Conservation (phyloP, 805 yeast genomes). For the Maudiozyma pseudohumilis region DNA sequence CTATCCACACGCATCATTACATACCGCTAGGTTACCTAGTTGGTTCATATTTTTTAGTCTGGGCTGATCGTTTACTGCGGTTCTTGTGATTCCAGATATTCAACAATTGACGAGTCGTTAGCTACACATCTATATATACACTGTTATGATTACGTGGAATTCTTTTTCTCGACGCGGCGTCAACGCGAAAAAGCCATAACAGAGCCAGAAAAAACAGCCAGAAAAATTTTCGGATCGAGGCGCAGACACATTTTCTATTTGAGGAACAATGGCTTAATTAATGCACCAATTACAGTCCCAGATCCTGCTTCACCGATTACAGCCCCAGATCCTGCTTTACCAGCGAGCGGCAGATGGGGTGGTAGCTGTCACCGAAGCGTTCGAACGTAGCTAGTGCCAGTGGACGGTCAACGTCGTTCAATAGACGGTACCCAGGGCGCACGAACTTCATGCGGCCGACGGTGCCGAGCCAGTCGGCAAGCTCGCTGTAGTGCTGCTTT, state of each 20-base stretch:
- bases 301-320: too few species aligned
- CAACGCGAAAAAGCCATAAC: neutral
- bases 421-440: conserved; percentile 68
- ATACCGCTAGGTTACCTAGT: conserved; percentile 9
- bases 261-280: too few species aligned
- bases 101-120: neutral
- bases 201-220: neutral
- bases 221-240: too few species aligned
- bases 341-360: conserved; percentile 75
- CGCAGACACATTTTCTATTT: too few species aligned
- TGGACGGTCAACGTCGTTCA: conserved; percentile 52
- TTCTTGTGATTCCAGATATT: neutral
- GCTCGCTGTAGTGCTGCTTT: conserved; percentile 35
- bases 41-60: conserved; percentile 5
- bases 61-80: too few species aligned
- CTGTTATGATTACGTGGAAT: neutral
- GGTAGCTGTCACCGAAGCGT: conserved; percentile 51
- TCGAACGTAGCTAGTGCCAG: conserved; percentile 60
- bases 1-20: neutral
- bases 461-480: conserved; percentile 80
- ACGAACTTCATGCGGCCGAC: conserved; percentile 94
- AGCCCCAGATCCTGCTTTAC: conserved; percentile 73
- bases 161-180: neutral
- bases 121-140: neutral
- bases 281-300: too few species aligned